Percentiles rank a stretch among this genome's conserved stretches.
These are phyloP conservation scores for Talaromyces borbonicus DNA, from an alignment of 495 filamentous ascomycete genomes.

Conservation along the genomic window DNA sequence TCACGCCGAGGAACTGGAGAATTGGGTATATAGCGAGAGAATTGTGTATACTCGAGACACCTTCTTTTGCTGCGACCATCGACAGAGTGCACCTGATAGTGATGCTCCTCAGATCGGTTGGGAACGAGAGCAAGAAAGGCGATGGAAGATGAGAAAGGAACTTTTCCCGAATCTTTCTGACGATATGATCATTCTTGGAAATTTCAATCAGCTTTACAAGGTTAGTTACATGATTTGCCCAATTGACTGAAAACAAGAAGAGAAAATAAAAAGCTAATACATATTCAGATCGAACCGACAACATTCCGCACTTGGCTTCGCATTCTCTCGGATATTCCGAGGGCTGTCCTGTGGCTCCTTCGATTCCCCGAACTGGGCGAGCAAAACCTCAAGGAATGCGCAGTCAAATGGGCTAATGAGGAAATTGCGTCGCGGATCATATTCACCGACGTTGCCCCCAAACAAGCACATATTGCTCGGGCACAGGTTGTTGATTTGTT, in stretches of 20 bases:
- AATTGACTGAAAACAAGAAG: neutral
- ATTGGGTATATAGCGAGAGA: constrained; percentile 97
- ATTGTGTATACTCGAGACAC: constrained; percentile 91
- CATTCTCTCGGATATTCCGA: constrained; percentile 77
- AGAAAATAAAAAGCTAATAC: neutral
- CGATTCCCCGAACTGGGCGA: constrained; percentile 94
- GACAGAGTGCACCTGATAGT: constrained; percentile 78
- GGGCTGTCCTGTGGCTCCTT: constrained; percentile 89
- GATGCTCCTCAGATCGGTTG: constrained; percentile 56
- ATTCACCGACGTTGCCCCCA: constrained; percentile 95
- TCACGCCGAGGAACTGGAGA: constrained; percentile 48
- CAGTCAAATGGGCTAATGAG: constrained; percentile 71
- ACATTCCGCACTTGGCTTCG: constrained; percentile 96
- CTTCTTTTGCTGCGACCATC: constrained; percentile 98
- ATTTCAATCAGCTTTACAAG: constrained; percentile 99
- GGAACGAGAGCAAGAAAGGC: constrained; percentile 72
- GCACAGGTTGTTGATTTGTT: constrained; percentile 91
- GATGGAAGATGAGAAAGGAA: constrained; percentile 94
- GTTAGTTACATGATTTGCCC: constrained; percentile 49
- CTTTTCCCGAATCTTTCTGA: constrained; percentile 79
- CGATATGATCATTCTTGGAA: constrained; percentile 84
- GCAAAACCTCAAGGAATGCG: constrained; percentile 69
- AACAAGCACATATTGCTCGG: constrained; percentile 86
- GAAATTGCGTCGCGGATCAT: constrained; percentile 84
- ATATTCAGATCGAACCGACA: constrained; percentile 80